Evolutionary conservation across 2,329 filamentous ascomycete genomes (phyloP).

Genomic region (Lanzia echinophila): DNA sequence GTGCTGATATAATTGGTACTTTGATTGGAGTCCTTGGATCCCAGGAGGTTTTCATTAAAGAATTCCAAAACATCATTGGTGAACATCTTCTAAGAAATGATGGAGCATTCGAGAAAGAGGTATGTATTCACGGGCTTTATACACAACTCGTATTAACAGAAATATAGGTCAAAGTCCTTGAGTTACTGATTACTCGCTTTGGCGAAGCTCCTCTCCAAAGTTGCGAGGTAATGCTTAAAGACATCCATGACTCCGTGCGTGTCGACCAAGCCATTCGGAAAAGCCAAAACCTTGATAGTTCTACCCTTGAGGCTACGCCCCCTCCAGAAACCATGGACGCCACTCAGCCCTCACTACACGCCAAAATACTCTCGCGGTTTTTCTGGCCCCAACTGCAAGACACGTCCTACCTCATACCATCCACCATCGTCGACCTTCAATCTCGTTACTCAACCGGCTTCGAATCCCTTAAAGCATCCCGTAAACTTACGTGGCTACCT

Average conservation of each 20-base stretch:
- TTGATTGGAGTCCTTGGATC: slow-evolving; percentile 82
- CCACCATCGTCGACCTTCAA: slow-evolving; percentile 53
- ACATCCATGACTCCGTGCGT: slow-evolving; percentile 75
- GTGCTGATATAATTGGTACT: slow-evolving; percentile 85
- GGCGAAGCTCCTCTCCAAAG: slow-evolving; percentile 81
- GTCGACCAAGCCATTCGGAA: slow-evolving; percentile 63
- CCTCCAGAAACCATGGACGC: slow-evolving; percentile 23
- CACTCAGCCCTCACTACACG: slow-evolving; percentile 47
- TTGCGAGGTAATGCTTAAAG: slow-evolving; percentile 95
- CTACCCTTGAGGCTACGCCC: slow-evolving; percentile 28
- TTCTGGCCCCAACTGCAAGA: slow-evolving; percentile 85
- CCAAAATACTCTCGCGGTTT: slow-evolving; percentile 82
- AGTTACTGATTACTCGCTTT: slow-evolving; percentile 81
- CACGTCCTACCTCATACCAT: slow-evolving; percentile 60
- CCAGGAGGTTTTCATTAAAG: slow-evolving; percentile 87
- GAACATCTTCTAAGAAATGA: slow-evolving; percentile 67
- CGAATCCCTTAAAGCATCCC: slow-evolving; percentile 70
- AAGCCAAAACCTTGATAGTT: slow-evolving; percentile 36
- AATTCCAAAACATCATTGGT: slow-evolving; percentile 84
- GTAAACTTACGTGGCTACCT: slow-evolving; percentile 85
- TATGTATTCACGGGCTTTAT: slow-evolving; percentile 11
- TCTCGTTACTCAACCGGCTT: slow-evolving; percentile 68
- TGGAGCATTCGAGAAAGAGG: slow-evolving; percentile 66
- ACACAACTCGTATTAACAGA: slow-evolving; percentile 12
- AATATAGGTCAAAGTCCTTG: slow-evolving; percentile 63